Evolutionary conservation across 345 rosid species (phyloP), one percentile per base, ranked within the genome.

Genomic region (Hevea brasiliensis): DNA sequence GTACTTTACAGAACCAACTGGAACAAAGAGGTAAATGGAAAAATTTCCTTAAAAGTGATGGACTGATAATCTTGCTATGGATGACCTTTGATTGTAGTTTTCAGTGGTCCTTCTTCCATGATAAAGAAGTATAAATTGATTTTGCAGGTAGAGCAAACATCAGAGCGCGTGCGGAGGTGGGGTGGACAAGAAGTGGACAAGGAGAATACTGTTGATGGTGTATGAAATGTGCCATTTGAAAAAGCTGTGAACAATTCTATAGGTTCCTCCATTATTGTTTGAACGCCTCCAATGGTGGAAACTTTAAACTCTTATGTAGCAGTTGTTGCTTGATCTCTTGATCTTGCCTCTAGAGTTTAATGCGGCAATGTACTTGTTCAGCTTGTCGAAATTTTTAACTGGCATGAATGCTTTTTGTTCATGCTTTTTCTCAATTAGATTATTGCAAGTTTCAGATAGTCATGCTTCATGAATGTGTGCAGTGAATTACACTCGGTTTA

Each of bases 1-100:
- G 84, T 89, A 55, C 83, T 89, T 14, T 85, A 85, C 74, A 89
- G 72, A 80, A 90, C 92, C 40, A 89, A 92, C 79, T 90, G 96
- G 98, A 87, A 83, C 65, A 87, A 86, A 75, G 98, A 94, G 91
- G 98, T 87, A 65, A 81, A 71, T 50, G 20, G 8, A 17, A 32
- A 6, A 6, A 17, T 40, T 23, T 42, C 35, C 24, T 23, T 8
- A 6, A 7, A 44, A 44, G 11, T 44, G 47, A 44, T 7, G 13
- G 9, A 7, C 9, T 1, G 13, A 44, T 44, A 1, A 44, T 47
- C 3, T 47, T 12, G 9, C 51, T 3, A 13, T 47, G 51, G 51
- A 47, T 47, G 1, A 11, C 51, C 51, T 47, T 12, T 47, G 51
- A 12, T 3, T 47, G 12, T 44, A 44, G 8, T 44, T 3, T 13